A percentile compares a stretch with the other conserved stretches of the same genome.
Evolutionary conservation across 1,284 basidiomycete species (phyloP).

Genomic region (Athelia sp.): DNA sequence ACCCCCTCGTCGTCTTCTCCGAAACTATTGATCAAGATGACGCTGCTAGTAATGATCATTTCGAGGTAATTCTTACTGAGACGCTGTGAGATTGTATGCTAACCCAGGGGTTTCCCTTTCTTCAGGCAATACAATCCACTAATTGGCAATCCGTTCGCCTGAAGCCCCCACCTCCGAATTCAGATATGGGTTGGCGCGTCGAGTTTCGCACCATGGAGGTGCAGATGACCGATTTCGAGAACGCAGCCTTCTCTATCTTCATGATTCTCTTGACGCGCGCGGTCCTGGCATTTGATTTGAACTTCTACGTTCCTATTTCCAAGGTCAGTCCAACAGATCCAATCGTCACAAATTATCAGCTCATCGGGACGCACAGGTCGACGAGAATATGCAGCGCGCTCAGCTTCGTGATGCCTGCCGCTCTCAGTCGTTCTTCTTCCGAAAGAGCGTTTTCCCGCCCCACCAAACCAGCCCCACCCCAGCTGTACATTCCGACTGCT

Average conservation of each 20-base stretch:
- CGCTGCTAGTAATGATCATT: slow-evolving; percentile 85
- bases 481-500: slow-evolving; percentile 39
- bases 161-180: slow-evolving; percentile 94
- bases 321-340: slow-evolving; percentile 50
- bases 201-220: slow-evolving; percentile 99
- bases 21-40: slow-evolving; percentile 96
- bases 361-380: slow-evolving; percentile 57
- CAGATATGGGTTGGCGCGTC: slow-evolving; percentile 96
- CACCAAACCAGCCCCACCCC: slow-evolving; percentile 32
- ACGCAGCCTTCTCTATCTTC: slow-evolving; percentile 95
- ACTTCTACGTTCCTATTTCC: slow-evolving; percentile 96
- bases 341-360: neutral
- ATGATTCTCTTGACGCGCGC: slow-evolving; percentile 92
- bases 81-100: too few species aligned
- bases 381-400: slow-evolving; percentile 93
- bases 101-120: too few species aligned
- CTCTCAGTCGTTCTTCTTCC: slow-evolving; percentile 83
- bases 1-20: slow-evolving; percentile 93
- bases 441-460: slow-evolving; percentile 79
- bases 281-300: slow-evolving; percentile 87
- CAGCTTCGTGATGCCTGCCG: slow-evolving; percentile 80
- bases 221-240: slow-evolving; percentile 98
- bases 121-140: slow-evolving; percentile 95
- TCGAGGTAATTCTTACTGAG: slow-evolving; percentile 60
- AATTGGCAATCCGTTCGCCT: slow-evolving; percentile 99